Evolutionary conservation across 2,329 filamentous ascomycete species (phyloP).

Genomic region (Fusarium domesticum): DNA sequence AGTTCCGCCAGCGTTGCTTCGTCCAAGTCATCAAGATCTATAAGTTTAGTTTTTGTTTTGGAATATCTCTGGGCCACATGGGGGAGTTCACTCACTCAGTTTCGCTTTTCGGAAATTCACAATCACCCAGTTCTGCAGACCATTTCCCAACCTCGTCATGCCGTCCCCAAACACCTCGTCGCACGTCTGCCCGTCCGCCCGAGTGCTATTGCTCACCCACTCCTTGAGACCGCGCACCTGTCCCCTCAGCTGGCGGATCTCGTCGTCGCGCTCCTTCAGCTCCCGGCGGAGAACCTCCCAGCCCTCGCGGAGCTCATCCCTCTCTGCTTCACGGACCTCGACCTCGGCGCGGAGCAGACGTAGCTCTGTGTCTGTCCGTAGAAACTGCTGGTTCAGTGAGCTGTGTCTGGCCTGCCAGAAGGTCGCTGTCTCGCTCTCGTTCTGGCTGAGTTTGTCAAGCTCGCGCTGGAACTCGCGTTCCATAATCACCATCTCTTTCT

Average conservation of each 20-base stretch:
- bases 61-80: too few species aligned
- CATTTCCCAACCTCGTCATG: slow-evolving; percentile 61
- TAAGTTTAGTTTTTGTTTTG: neutral
- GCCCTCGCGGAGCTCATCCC: slow-evolving; percentile 48
- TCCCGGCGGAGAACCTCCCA: slow-evolving; percentile 48
- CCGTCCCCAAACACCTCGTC: slow-evolving; percentile 65
- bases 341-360: slow-evolving; percentile 49
- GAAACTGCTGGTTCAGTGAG: slow-evolving; percentile 49
- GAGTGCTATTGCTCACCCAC: slow-evolving; percentile 66
- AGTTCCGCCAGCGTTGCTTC: slow-evolving; percentile 44
- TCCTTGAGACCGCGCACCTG: slow-evolving; percentile 68
- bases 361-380: slow-evolving; percentile 52
- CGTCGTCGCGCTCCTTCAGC: slow-evolving; percentile 51
- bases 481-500: slow-evolving; percentile 52
- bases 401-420: slow-evolving; percentile 59
- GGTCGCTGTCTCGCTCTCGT: slow-evolving; percentile 53
- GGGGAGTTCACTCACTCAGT: slow-evolving; percentile 42
- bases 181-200: slow-evolving; percentile 58
- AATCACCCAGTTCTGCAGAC: slow-evolving; percentile 72
- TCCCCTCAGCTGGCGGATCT: slow-evolving; percentile 51
- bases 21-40: slow-evolving; percentile 45
- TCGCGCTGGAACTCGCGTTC: slow-evolving; percentile 52
- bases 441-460: slow-evolving; percentile 50
- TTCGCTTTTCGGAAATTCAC: slow-evolving; percentile 64
- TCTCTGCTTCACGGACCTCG: slow-evolving; percentile 46